Evolutionary conservation across 306 rosid genomes (phyloP).

Genomic region (Corylus americana): DNA sequence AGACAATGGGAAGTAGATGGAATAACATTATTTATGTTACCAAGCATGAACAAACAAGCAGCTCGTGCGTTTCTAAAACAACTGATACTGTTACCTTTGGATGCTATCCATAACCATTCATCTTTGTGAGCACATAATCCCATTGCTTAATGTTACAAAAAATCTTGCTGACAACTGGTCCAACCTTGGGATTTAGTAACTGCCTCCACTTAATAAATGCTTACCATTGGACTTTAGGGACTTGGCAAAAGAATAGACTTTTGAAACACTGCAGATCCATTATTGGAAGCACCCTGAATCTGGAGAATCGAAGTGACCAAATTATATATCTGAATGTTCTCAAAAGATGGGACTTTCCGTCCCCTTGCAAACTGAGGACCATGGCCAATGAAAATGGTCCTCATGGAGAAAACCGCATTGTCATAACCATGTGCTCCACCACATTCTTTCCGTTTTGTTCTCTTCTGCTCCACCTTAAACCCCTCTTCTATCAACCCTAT

Average conservation of each 20-base stretch:
- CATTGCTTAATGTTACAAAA: background rate
- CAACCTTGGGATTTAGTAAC: constrained; percentile 6
- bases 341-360: constrained; percentile 84
- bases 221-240: constrained; percentile 25
- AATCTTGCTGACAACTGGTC: background rate
- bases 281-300: constrained; percentile 74
- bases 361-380: constrained; percentile 94
- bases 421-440: constrained; percentile 98
- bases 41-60: background rate
- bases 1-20: background rate
- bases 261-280: constrained; percentile 76
- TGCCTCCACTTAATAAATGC: background rate
- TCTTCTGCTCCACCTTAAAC: constrained; percentile 81
- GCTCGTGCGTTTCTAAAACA: constrained; percentile 1
- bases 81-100: constrained; percentile 3
- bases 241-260: constrained; percentile 62
- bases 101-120: background rate
- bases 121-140: constrained; percentile 17
- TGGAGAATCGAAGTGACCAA: constrained; percentile 81
- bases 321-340: constrained; percentile 89
- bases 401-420: constrained; percentile 89
- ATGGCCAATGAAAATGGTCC: constrained; percentile 83
- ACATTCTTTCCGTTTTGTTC: constrained; percentile 59
- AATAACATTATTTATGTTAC: background rate
- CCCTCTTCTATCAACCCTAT: constrained; percentile 82